Percentiles rank a stretch among this genome's conserved stretches.
Evolutionary conservation across 1,139 yeast species (phyloP).

Genomic region (Blastobotrys petasosporus): DNA sequence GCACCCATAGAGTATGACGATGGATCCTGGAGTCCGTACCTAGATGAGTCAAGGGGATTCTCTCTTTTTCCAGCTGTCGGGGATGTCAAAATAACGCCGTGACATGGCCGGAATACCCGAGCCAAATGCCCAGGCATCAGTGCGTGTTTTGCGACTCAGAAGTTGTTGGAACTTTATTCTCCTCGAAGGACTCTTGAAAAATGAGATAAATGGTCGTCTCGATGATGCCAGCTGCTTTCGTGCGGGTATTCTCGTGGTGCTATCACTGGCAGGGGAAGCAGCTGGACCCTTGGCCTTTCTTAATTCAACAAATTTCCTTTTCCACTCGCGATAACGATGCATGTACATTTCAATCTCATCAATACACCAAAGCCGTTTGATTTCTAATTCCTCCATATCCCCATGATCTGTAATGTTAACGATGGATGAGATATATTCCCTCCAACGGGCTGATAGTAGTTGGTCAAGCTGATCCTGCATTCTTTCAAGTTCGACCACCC

Average conservation of each 20-base stretch:
- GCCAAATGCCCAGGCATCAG: slow-evolving; percentile 24
- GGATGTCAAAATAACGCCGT: slow-evolving; percentile 67
- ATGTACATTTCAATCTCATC: slow-evolving; percentile 46
- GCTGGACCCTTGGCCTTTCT: slow-evolving; percentile 2
- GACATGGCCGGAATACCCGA: slow-evolving; percentile 38
- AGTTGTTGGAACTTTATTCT: slow-evolving; percentile 24
- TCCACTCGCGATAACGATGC: slow-evolving; percentile 43
- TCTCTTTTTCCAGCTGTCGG: slow-evolving; percentile 62
- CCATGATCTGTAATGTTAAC: slow-evolving; percentile 47
- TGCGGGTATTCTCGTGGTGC: too few relatives aligned
- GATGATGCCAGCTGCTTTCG: slow-evolving; percentile 1
- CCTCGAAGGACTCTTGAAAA: slow-evolving; percentile 16
- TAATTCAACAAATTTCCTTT: slow-evolving; percentile 25
- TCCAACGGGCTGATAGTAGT: slow-evolving; percentile 54
- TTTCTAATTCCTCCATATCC: slow-evolving; percentile 44
- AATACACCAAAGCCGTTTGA: slow-evolving; percentile 48
- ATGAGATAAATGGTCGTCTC: slow-evolving; percentile 17
- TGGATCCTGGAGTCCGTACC: slow-evolving; percentile 2
- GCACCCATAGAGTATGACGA: slow-evolving; percentile 5
- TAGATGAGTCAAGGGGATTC: not conserved
- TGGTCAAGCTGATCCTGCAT: slow-evolving; percentile 42
- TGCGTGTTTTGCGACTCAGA: slow-evolving; percentile 16
- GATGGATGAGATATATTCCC: slow-evolving; percentile 43
- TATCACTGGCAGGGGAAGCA: not conserved
- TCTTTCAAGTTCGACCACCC: slow-evolving; percentile 47